Evolutionary conservation across 2,329 filamentous ascomycete species (phyloP).

Genomic region (Pseudopyricularia cyperi): DNA sequence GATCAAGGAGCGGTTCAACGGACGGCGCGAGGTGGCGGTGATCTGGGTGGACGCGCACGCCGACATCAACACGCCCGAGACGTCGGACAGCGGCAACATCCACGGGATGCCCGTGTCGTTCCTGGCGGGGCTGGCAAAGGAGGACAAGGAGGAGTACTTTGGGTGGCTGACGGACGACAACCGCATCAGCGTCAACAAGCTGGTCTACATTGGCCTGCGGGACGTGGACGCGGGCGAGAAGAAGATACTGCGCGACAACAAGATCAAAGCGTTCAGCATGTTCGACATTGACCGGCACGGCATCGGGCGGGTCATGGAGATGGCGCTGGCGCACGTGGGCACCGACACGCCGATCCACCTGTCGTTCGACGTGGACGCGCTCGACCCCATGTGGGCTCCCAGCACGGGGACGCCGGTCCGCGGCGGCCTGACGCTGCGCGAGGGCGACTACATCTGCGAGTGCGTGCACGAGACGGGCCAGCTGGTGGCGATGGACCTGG

Average conservation of each 20-base stretch:
- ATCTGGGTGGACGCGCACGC: conserved; percentile 99
- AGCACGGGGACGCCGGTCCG: conserved; percentile 91
- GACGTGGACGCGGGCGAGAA: conserved; percentile 94
- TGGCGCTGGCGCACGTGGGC: conserved; percentile 95
- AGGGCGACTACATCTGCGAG: conserved; percentile 95
- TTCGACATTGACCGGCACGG: conserved; percentile 92
- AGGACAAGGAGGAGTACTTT: conserved; percentile 67
- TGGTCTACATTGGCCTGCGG: conserved; percentile 92
- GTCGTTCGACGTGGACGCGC: conserved; percentile 91
- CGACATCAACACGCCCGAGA: conserved; percentile 95
- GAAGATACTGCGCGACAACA: conserved; percentile 73
- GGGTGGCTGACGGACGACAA: conserved; percentile 76
- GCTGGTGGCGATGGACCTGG: conserved; percentile 67
- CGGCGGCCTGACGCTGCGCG: conserved; percentile 81
- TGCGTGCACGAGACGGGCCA: conserved; percentile 69
- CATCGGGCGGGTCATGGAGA: conserved; percentile 91
- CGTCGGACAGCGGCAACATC: conserved; percentile 79
- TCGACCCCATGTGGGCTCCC: conserved; percentile 93
- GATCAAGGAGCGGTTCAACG: conserved; percentile 62
- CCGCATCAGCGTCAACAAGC: conserved; percentile 58
- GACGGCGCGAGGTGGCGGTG: conserved; percentile 67
- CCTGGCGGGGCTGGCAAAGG: conserved; percentile 69
- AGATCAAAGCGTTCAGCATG: conserved; percentile 96
- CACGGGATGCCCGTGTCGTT: conserved; percentile 98
- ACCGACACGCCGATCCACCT: conserved; percentile 92